Base-by-base conservation (phyloP, 2,329 filamentous ascomycete genomes). In the Blastomyces parvus region DNA sequence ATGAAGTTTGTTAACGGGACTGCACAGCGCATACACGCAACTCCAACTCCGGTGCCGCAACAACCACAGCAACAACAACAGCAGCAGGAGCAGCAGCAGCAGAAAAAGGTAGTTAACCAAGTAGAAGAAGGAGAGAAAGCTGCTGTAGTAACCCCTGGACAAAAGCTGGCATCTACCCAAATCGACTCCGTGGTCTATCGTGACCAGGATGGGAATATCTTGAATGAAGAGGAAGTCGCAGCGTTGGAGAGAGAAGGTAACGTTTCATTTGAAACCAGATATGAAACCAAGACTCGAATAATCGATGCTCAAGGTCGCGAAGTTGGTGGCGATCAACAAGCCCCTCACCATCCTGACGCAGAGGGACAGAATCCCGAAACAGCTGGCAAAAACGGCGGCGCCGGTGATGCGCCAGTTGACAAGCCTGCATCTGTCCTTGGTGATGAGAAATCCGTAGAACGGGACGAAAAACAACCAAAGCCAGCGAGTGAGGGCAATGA, bases 181-280 rank as follows among this genome's bases (percentile, higher is more conserved):
- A 89, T 96, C 76, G 89, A 97, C 78, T 88, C 87, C 69, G 81
- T 97, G 57, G 94, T 97, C 78, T 99, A 96, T 78, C 89, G 94
- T 62, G 94, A 97, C 75, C 90, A 97, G 76, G 83, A 96, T 69
- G 94, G 94, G 68, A 97, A 97, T 72, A 75, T 97, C 40, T 84
- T 99, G 40, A 81, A 93, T 71, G 86, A 88, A 62, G 89, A 91
- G 71, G 85, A 96, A 74, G 91, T 99, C 64, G 85, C 88, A 71
- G 85, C 84, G 25, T 84, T 99, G 40, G 67, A 74, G 30, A 73
- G 74, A 53, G 85, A 93, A 75, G 94, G 93, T 71, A 95, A 96
- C 77, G 92, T 97, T 64, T 90, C 91, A 71, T 97, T 99, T 79
- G 87, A 95, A 79, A 97, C 94, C 14, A 88, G 88, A 68, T 97